phyloP scores from a whole-genome alignment of 257 asterid genomes.

The Catharanthus roseus region DNA sequence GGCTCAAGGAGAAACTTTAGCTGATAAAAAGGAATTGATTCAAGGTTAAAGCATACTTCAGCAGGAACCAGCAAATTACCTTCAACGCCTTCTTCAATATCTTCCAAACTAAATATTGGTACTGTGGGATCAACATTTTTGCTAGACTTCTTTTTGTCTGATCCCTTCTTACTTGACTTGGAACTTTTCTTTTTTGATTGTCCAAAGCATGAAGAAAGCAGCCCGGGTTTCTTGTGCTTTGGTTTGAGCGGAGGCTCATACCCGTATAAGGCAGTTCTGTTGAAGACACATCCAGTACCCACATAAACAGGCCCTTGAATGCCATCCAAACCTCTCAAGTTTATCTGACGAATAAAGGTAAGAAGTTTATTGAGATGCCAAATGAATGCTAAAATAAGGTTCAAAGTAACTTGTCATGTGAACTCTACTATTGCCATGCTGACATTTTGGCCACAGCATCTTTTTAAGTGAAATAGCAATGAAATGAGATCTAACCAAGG shows the following conservation, averaged over 20 bases:
- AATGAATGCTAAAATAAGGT: background rate
- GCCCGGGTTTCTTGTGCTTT: conserved; percentile 56
- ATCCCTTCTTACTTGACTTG: conserved; percentile 67
- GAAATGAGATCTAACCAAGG: background rate
- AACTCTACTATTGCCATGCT: background rate
- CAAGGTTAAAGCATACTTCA: background rate
- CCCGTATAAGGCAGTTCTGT: conserved; percentile 89
- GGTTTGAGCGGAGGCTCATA: conserved; percentile 92
- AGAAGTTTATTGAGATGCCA: conserved; percentile 11
- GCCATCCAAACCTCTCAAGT: conserved; percentile 96
- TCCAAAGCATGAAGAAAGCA: conserved; percentile 67
- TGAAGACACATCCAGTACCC: conserved; percentile 97
- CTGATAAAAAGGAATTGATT: too few species aligned
- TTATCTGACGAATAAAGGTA: conserved; percentile 46
- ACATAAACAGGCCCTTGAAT: conserved; percentile 96
- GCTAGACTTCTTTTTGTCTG: conserved; percentile 90
- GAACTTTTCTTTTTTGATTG: conserved; percentile 73
- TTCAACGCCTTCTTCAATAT: conserved; percentile 98
- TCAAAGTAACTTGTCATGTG: background rate
- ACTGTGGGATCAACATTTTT: conserved; percentile 89
- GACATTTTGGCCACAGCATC: background rate
- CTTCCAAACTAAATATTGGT: conserved; percentile 92
- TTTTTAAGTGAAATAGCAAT: background rate
- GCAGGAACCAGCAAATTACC: conserved; percentile 36
- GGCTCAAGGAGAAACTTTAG: too few species aligned